A percentile compares a stretch with the other conserved stretches of the same genome.
Conservation (phyloP, 2,329 filamentous ascomycete species). For the Hypoxylon sp. region DNA sequence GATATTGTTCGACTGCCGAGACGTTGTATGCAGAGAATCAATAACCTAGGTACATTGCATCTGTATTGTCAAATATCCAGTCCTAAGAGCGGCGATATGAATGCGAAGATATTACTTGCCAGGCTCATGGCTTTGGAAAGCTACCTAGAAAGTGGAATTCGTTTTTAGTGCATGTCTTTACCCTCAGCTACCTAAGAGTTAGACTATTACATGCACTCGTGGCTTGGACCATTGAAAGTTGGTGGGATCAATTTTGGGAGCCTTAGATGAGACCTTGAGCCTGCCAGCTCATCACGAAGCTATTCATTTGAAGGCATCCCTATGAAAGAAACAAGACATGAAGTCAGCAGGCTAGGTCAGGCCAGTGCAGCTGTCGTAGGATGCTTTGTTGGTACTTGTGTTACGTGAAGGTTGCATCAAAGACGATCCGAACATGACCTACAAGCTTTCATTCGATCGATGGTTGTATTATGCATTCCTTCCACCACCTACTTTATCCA, state of each 20-base stretch:
- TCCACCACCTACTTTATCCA: neutral
- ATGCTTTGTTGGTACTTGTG: too few relatives aligned
- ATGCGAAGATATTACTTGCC: neutral
- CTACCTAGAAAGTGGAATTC: neutral
- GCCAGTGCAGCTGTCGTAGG: too few relatives aligned
- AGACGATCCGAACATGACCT: too few relatives aligned
- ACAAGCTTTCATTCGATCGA: too few relatives aligned
- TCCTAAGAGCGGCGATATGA: neutral
- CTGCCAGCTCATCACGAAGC: too few relatives aligned
- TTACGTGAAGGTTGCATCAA: neutral
- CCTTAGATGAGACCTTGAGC: too few relatives aligned
- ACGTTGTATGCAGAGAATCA: conserved; percentile 3
- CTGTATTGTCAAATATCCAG: neutral
- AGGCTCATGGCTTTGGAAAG: neutral
- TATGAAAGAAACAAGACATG: too few relatives aligned
- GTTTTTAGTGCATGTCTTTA: neutral
- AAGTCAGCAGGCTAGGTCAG: too few relatives aligned
- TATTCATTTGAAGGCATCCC: too few relatives aligned
- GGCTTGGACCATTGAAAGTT: neutral
- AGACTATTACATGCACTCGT: neutral
- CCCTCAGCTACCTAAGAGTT: neutral
- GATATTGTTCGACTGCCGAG: conserved; percentile 4
- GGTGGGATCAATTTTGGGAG: neutral
- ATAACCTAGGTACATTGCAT: neutral
- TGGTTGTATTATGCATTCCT: neutral